Percentiles rank a stretch among this genome's conserved stretches.
phyloP scores from a whole-genome alignment of 108 stramenopile species.

The Nannochloropsis oceanica region DNA sequence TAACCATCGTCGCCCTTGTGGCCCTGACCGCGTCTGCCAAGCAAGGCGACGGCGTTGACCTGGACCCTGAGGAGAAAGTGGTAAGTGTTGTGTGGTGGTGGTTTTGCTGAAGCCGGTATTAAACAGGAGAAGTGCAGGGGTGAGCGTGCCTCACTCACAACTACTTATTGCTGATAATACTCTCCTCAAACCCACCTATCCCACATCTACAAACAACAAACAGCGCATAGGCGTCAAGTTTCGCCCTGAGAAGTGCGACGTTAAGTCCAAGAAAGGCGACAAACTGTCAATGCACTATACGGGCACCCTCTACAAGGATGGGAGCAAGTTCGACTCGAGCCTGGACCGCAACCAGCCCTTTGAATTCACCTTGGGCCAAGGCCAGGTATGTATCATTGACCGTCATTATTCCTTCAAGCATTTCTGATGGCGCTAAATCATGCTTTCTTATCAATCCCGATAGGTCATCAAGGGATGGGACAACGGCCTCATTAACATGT shows the following conservation, averaged over 20 bases:
- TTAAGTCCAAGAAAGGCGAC: constrained; percentile 37
- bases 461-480: background rate
- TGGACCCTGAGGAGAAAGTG: background rate
- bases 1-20: background rate
- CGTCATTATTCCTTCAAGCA: background rate
- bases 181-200: background rate
- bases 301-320: constrained; percentile 59
- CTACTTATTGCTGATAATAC: too few species aligned
- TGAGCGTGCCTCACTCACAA: too few species aligned
- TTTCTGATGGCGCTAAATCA: background rate
- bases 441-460: background rate
- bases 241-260: background rate
- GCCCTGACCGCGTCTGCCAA: background rate
- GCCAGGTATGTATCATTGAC: background rate
- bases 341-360: constrained; percentile 22
- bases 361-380: constrained; percentile 17
- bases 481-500: background rate
- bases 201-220: background rate
- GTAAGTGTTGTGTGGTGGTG: background rate
- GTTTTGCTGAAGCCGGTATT: background rate
- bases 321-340: constrained; percentile 41
- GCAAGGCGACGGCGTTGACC: background rate
- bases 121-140: too few species aligned
- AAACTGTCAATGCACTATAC: constrained; percentile 68
- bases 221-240: background rate